Percentiles rank a stretch among this genome's conserved stretches.
Conservation (phyloP, 2,329 filamentous ascomycete species). For the Conoideocrella luteorostrata region DNA sequence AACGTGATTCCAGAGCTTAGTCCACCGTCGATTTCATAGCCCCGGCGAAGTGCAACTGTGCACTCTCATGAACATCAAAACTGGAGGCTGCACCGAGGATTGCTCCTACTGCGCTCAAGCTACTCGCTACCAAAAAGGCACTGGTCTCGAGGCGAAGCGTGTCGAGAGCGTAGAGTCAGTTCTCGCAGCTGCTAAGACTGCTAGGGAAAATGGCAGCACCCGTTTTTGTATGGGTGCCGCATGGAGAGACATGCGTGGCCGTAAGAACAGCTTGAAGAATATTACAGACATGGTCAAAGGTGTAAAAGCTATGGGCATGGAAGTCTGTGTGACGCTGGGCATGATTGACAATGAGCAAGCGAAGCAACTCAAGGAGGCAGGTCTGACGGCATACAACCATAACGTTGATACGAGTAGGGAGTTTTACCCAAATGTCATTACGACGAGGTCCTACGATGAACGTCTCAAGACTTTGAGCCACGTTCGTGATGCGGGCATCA, state of each 20-base stretch:
- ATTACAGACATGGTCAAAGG: slow-evolving; percentile 82
- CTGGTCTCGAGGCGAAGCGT: slow-evolving; percentile 73
- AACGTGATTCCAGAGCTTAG: slow-evolving; percentile 47
- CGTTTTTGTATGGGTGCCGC: slow-evolving; percentile 94
- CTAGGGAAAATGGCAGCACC: slow-evolving; percentile 78
- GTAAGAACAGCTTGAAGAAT: slow-evolving; percentile 76
- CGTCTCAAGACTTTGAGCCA: slow-evolving; percentile 71
- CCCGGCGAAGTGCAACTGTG: slow-evolving; percentile 83
- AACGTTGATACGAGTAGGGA: slow-evolving; percentile 88
- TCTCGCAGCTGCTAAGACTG: slow-evolving; percentile 67
- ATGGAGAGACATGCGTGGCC: slow-evolving; percentile 89
- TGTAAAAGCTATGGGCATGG: slow-evolving; percentile 77
- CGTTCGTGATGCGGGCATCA: slow-evolving; percentile 79
- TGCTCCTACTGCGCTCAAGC: slow-evolving; percentile 92
- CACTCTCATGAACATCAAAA: slow-evolving; percentile 96
- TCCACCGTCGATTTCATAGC: slow-evolving; percentile 82
- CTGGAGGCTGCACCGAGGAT: slow-evolving; percentile 85
- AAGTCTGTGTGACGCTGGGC: slow-evolving; percentile 86
- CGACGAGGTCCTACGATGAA: slow-evolving; percentile 82
- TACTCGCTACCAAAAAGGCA: slow-evolving; percentile 68
- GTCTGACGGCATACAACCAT: slow-evolving; percentile 89
- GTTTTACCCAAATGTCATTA: slow-evolving; percentile 81
- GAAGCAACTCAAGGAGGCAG: slow-evolving; percentile 73
- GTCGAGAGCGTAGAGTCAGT: slow-evolving; percentile 76
- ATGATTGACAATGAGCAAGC: slow-evolving; percentile 85